Base-by-base conservation (phyloP, 2,329 filamentous ascomycete species). In the Lachnellula occidentalis region DNA sequence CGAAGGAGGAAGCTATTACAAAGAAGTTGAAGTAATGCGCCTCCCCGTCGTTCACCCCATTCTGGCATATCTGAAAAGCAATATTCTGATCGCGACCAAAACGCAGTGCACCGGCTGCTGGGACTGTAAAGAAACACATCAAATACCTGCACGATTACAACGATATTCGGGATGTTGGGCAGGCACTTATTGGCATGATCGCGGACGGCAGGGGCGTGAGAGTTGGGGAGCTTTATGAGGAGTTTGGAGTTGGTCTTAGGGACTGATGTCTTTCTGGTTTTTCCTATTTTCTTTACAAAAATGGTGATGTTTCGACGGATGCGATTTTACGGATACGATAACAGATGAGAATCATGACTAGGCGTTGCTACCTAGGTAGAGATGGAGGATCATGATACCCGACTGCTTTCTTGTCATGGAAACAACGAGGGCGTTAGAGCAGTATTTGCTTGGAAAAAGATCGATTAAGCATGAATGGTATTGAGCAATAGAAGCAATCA, bases 81-180 rank as follows among this genome's bases (percentile, higher is more conserved):
- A 31, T 1, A n/a, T n/a, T 5, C 27, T 27, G 2, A n/a, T 27
- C n/a, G 7, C 24, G 17, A 14, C 48, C 45, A 49, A 51, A 34
- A 39, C 41, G 17, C 22, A 64, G 59, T 37, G 21, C 59, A 36
- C 63, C 64, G 14, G 66, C 67, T 7, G 73, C 78, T 41, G 70
- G 71, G 19, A 79, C 81, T 9, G 80, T 86, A 50, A 78, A 82
- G 51, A 72, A 73, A 34, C 85, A 88, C 66, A 88, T 88, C 64
- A 76, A 76, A 55, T 72, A 85, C 4, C 73, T 89, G 34, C 84
- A 87, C 60, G 73, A 80, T 54, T 89, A 88, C 70, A 89, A 89
- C 63, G 85, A 87, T 67, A 81, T 88, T 62, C 82, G 84, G 58
- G 86, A 89, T 67, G 73, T 86, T 7, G 85, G 80, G 0, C 78